Evolutionary conservation across 2,329 filamentous ascomycete genomes (phyloP), one percentile per base, ranked within the genome.

Genomic region (Rutstroemia sp.): DNA sequence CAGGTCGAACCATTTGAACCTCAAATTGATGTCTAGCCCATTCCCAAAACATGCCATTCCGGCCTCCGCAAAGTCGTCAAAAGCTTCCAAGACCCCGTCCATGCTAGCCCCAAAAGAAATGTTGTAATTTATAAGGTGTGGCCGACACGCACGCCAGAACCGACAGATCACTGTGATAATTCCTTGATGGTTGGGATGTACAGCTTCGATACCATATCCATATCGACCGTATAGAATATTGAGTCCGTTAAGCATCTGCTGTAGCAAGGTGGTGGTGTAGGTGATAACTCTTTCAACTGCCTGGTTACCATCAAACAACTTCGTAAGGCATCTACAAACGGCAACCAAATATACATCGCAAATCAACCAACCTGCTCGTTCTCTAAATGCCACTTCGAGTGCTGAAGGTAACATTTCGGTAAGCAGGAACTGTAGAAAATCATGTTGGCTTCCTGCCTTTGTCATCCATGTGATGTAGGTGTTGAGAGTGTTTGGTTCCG

Each of bases 391-490:
- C 5, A 61, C 60, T 47, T 56, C 48, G 16, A 68, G 38, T 25
- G 61, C 58, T 6, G 65, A 64, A 41, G 66, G 65, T 9, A 66
- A 41, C 4, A 66, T 61, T 9, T 68, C 63, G 37, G 54, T 39
- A 9, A 67, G 56, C 46, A 67, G 58, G 45, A 67, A 67, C n/a
- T 60, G 50, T 17, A 59, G 48, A 44, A 68, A 64, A 12, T 64
- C 56, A 50, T 48, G 59, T 23, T 61, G 56, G n/a, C 56, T 58
- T 60, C 62, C 59, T 25, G 56, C 61, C 47, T 58, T 60, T 4
- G 50, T 58, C 17, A 68, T 54, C 48, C 60, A 60, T 2, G 21
- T 54, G n/a, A 57, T 57, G 39, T 63, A 63, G 12, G 59, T 56
- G 16, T 44, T 6, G 14, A 42, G 16, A 42, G 60, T 58, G 64